Conservation (phyloP, 73 alveolate genomes). For the Symbiodinium pilosum region DNA sequence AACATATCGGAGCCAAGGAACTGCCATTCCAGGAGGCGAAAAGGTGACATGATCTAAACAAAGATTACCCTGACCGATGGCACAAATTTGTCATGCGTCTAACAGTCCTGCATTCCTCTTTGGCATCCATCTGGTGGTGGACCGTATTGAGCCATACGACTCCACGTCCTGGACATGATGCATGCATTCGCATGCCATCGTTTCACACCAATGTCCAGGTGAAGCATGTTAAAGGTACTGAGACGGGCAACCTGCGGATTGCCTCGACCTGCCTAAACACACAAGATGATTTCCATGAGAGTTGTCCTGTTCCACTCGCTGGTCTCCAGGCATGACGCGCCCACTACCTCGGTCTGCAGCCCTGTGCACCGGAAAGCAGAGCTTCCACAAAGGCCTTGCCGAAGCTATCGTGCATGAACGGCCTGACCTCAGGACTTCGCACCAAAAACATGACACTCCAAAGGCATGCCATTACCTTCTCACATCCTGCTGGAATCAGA, state of each 20-base stretch:
- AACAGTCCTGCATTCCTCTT: not conserved
- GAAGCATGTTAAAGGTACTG: not conserved
- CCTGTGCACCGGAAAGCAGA: too few species aligned
- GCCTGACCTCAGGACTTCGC: slow-evolving; percentile 13
- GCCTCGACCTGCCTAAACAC: too few species aligned
- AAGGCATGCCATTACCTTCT: too few species aligned
- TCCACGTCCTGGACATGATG: not conserved
- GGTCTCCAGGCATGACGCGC: not conserved
- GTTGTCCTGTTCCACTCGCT: not conserved
- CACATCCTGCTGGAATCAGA: too few species aligned
- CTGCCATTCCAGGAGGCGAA: not conserved
- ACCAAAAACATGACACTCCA: too few species aligned
- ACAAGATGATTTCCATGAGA: too few species aligned
- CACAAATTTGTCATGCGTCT: too few species aligned
- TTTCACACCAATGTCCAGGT: not conserved
- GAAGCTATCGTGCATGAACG: not conserved
- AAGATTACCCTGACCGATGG: too few species aligned
- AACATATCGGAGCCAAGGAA: not conserved
- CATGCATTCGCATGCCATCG: not conserved
- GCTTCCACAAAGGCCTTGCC: too few species aligned
- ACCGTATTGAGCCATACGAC: slow-evolving; percentile 1
- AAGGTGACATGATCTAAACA: not conserved
- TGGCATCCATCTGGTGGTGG: too few species aligned
- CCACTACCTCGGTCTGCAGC: not conserved
- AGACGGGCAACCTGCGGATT: not conserved